Conservation (phyloP, 192 early-diverging fungal genomes). For the Podila verticillata region DNA sequence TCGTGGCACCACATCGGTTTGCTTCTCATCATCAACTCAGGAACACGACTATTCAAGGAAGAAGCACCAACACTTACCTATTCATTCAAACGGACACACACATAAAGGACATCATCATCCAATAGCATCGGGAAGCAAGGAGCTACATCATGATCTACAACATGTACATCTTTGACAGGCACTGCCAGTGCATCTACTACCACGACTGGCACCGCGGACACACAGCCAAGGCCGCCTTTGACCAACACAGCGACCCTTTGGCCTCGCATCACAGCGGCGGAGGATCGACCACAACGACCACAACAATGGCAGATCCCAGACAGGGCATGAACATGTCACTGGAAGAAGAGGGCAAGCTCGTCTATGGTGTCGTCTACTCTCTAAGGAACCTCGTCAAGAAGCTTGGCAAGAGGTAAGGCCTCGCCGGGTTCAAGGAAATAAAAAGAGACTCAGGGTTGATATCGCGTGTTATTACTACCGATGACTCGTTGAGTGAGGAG, state of each 20-base stretch:
- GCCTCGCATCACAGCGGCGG: slow-evolving; percentile 40
- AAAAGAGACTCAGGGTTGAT: slow-evolving; percentile 2
- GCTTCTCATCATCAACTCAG: no score
- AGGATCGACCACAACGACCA: slow-evolving; percentile 45
- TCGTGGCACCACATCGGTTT: no score
- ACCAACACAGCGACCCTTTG: slow-evolving; percentile 44
- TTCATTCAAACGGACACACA: no score
- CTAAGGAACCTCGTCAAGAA: slow-evolving; percentile 90
- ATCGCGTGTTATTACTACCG: no score
- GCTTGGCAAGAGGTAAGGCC: slow-evolving; percentile 65
- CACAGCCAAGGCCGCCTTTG: slow-evolving; percentile 44
- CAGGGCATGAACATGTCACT: slow-evolving; percentile 64
- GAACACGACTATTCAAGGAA: no score
- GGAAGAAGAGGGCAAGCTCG: slow-evolving; percentile 93
- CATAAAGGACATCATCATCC: no score
- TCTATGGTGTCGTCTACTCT: slow-evolving; percentile 95
- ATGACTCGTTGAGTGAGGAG: no score
- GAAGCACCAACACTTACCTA: no score
- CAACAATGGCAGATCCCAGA: slow-evolving; percentile 56
- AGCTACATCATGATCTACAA: slow-evolving; percentile 73
- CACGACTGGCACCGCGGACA: slow-evolving; percentile 77
- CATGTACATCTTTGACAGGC: slow-evolving; percentile 93
- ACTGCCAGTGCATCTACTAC: slow-evolving; percentile 92
- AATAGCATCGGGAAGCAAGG: neutral
- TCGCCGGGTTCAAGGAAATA: neutral